Evolutionary conservation across 352 stramenopile species (phyloP), one percentile per base, ranked within the genome.

Genomic region (Phytophthora idaei): DNA sequence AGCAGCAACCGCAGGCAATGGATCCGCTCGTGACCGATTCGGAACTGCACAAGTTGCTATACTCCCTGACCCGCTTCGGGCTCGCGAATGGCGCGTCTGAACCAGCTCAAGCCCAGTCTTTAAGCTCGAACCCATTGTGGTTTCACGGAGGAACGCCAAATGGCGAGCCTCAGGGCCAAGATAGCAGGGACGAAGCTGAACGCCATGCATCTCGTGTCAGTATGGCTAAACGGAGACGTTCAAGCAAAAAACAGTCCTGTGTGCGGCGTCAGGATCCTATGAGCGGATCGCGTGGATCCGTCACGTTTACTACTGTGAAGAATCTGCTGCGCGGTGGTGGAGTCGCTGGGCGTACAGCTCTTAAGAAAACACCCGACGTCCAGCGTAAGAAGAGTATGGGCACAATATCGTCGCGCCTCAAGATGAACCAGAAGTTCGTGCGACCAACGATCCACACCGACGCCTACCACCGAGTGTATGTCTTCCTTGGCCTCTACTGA

Each of bases 401-500:
- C 32, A 89, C 78, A 0, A 75, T 91, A 17, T 91, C 80, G 4
- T 91, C 83, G 5, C 78, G 80, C 1, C 67, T 89, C 53, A 91
- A 91, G 74, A 57, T 74, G 1, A 83, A 84, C 7, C 70, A 89
- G 49, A 91, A 91, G 51, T 91, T 91, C 48, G 65, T 78, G 27
- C 72, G 75, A 0, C 80, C 80, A 6, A 87, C 83, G 14, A 85
- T 91, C 54, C 72, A 83, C 69, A 91, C 83, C 0, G 83, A 91
- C 53, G 83, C 83, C 46, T 87, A 81, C 57, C 73, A 89, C 41
- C 73, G 83, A 60, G 83, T 91, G 82, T 90, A 87, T 60, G 80
- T 81, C 25, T 29, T 9, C 10, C 34, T 51, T 56, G 0, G 11
- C 5, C n/a, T 44, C n/a, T 36, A 44, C 5, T n/a, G 2, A 4